phyloP scores from a whole-genome alignment of 164 flowering plant species.

The Vitis amurensis region DNA sequence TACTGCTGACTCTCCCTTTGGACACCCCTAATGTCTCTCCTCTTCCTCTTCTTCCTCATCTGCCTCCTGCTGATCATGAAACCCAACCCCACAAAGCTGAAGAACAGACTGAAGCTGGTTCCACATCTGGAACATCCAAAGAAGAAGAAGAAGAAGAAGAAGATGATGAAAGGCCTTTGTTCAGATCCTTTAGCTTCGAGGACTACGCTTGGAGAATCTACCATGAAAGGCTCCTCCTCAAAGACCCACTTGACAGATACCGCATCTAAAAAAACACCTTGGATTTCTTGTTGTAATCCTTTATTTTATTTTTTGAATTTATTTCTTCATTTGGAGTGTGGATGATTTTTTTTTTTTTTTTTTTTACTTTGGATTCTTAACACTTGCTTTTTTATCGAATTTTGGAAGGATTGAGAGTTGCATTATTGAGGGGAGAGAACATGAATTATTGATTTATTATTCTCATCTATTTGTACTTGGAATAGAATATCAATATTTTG shows the following conservation, averaged over 20 bases:
- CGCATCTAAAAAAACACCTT: slow-evolving; percentile 21
- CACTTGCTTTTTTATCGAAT: too few species aligned
- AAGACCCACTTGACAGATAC: slow-evolving; percentile 66
- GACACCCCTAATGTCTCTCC: slow-evolving; percentile 46
- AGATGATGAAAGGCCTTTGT: slow-evolving; percentile 10
- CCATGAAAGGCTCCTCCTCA: slow-evolving; percentile 48
- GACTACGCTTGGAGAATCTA: slow-evolving; percentile 88
- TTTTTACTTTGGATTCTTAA: too few species aligned
- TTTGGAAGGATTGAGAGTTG: too few species aligned
- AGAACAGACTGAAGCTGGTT: background rate
- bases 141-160: slow-evolving; percentile 1
- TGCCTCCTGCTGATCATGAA: background rate
- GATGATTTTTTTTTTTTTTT: too few species aligned
- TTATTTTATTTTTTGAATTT: too few species aligned
- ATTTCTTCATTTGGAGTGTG: too few species aligned
- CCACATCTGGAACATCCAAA: too few species aligned
- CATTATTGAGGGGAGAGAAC: too few species aligned
- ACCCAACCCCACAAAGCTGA: background rate
- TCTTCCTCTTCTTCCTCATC: slow-evolving; percentile 18
- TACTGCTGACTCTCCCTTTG: slow-evolving; percentile 62
- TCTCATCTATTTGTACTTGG: too few species aligned
- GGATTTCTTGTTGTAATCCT: too few species aligned
- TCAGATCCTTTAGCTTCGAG: slow-evolving; percentile 59
- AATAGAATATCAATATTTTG: too few species aligned
- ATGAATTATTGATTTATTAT: too few species aligned